A percentile compares a stretch with the other conserved stretches of the same genome.
phyloP scores from a whole-genome alignment of 495 filamentous ascomycete species.

The Barbatosphaeria neglecta region DNA sequence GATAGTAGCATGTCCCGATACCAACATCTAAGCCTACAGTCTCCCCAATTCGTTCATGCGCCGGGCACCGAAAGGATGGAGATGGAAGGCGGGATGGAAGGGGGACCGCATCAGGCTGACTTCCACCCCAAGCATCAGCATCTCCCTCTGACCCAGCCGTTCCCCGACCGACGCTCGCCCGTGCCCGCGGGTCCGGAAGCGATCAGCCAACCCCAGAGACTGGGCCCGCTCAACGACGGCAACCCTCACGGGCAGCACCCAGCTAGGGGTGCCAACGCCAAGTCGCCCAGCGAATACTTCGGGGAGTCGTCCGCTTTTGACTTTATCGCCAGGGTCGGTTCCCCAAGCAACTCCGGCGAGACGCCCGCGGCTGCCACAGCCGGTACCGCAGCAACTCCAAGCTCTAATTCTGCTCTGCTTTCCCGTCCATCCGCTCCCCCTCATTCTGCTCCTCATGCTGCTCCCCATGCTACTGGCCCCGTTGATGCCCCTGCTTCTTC shows the following conservation, averaged over 20 bases:
- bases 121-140: neutral
- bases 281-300: slow-evolving; percentile 2
- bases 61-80: neutral
- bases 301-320: slow-evolving; percentile 3
- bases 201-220: neutral
- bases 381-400: neutral
- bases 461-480: too few species aligned
- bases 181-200: neutral
- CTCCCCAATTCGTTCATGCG: neutral
- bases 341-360: neutral
- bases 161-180: neutral
- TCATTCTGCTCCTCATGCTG: too few species aligned
- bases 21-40: neutral
- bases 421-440: too few species aligned
- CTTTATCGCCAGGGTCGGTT: slow-evolving; percentile 1
- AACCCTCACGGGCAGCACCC: neutral
- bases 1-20: neutral
- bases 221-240: neutral
- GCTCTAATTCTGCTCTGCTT: neutral
- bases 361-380: neutral
- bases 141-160: neutral
- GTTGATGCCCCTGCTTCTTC: too few species aligned
- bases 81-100: neutral
- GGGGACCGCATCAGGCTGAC: neutral
- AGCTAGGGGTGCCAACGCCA: neutral